Base-by-base conservation (phyloP, 768 basidiomycete genomes). In the Amanita subjunquillea region DNA sequence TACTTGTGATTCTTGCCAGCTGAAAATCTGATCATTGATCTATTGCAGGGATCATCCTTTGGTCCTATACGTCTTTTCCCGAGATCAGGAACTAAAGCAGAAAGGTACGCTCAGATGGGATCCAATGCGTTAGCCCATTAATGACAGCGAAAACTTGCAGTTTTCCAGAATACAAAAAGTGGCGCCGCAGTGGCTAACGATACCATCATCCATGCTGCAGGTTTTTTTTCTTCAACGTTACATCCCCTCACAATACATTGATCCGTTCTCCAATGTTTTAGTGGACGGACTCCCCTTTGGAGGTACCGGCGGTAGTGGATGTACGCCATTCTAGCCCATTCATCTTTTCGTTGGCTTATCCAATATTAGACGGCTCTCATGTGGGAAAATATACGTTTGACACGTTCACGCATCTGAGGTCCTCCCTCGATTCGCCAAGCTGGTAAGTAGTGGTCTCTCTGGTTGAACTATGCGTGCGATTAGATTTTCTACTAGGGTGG, bases 331-430 rank as follows among this genome's bases (percentile, higher is more conserved):
- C 20, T 48, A 22, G 22, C 17, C 23, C 9, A 27, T 17, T 6
- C 20, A 29, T 25, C 32, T 4, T 8, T 30, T n/a, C 42, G 20
- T 12, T 44, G 42, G 9, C 29, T 27, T 13, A 8, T 23, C 22
- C 13, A 2, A 38, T 17, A 20, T n/a, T 36, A 85, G 87, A 72
- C 53, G 83, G 90, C 10, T 71, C 74, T 51, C 80, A 86, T 60
- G 80, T 82, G 3, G 85, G 89, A 34, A 89, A 89, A 61, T 85
- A 70, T 59, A 69, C 72, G 4, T 92, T 91, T 57, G 85, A 89
- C 55, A 70, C 76, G 61, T 92, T 93, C 67, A 89, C 87, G 0
- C 88, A 91, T 62, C 57, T 77, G 23, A 77, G 91, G 48, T 62
- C 82, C 4, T 77, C 83, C 0, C 48, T 78, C 34, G 78, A 85